Evolutionary conservation across 2,329 filamentous ascomycete genomes (phyloP).

Genomic region (Nectriaceae sp.): DNA sequence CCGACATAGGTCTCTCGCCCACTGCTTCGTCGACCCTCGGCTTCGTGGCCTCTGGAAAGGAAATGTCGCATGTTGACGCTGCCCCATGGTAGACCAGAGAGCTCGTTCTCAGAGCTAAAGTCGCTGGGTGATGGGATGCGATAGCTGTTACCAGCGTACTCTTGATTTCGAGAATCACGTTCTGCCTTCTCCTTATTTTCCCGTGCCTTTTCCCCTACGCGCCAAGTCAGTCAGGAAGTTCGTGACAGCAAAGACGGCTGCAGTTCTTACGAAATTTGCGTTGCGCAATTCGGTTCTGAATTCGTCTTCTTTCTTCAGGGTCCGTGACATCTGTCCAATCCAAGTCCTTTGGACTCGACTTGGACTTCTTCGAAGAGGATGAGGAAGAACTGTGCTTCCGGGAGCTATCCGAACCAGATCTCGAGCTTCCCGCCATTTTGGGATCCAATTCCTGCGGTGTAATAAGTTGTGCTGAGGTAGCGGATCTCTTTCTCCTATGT

Average conservation of each 20-base stretch:
- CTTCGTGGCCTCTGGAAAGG: slow-evolving; percentile 52
- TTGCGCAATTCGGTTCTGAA: slow-evolving; percentile 77
- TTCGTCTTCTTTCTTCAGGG: slow-evolving; percentile 69
- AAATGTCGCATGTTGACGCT: slow-evolving; percentile 62
- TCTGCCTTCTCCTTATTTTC: slow-evolving; percentile 68
- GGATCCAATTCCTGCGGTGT: slow-evolving; percentile 1
- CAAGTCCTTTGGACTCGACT: slow-evolving; percentile 49
- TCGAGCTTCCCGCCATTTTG: slow-evolving; percentile 26
- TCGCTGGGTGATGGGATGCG: slow-evolving; percentile 60
- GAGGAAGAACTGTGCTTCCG: slow-evolving; percentile 31
- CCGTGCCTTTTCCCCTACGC: slow-evolving; percentile 67
- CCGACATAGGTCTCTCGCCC: slow-evolving; percentile 37
- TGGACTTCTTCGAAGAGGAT: slow-evolving; percentile 41
- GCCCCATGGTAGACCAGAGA: slow-evolving; percentile 73
- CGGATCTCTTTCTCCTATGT: slow-evolving; percentile 19
- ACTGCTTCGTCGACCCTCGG: slow-evolving; percentile 46
- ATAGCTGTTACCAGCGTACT: slow-evolving; percentile 66
- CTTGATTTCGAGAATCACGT: slow-evolving; percentile 63
- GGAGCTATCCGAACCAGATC: slow-evolving; percentile 24
- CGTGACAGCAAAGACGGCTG: neutral
- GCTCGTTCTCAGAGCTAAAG: slow-evolving; percentile 49
- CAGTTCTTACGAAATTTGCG: slow-evolving; percentile 69
- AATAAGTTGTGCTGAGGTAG: slow-evolving; percentile 8
- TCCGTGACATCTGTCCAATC: slow-evolving; percentile 73
- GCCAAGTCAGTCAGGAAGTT: slow-evolving; percentile 6